These are phyloP conservation scores for Teratosphaeria epicoccoides DNA, from an alignment of 2,329 filamentous ascomycete species.

Conservation along the genomic window DNA sequence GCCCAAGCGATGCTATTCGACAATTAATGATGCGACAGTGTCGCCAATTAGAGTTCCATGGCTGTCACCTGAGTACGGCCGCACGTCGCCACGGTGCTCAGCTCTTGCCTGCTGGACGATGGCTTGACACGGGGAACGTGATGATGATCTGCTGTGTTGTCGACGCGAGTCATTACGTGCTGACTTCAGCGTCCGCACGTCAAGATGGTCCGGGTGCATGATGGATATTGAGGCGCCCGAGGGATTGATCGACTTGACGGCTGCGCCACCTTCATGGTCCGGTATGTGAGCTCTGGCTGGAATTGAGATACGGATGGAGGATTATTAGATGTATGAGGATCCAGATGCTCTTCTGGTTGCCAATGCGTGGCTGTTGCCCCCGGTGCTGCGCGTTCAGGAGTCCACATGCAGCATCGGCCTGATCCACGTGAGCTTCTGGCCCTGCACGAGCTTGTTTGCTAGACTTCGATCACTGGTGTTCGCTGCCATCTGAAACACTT, in stretches of 20 bases:
- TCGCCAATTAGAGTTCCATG: too few species aligned
- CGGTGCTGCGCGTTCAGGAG: not conserved
- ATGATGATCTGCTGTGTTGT: not conserved
- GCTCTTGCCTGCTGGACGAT: not conserved
- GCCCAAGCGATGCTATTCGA: too few species aligned
- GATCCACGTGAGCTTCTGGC: not conserved
- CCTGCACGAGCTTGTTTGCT: not conserved
- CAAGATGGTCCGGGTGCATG: not conserved
- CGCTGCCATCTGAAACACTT: not conserved
- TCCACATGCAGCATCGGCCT: not conserved
- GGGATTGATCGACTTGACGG: not conserved
- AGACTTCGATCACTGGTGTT: not conserved
- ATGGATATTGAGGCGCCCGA: not conserved
- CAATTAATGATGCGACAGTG: too few species aligned
- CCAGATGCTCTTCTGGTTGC: not conserved
- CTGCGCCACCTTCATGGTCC: not conserved
- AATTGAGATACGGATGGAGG: not conserved
- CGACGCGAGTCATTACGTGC: too few species aligned
- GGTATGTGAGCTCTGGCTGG: not conserved
- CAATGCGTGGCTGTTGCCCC: not conserved
- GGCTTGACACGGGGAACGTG: not conserved
- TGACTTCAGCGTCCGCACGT: not conserved
- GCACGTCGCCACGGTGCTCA: too few species aligned
- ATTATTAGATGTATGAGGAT: not conserved
- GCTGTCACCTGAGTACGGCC: not conserved